Evolutionary conservation across 2,329 filamentous ascomycete genomes (phyloP), one percentile per base, ranked within the genome.

Genomic region (Fusarium oligoseptatum): DNA sequence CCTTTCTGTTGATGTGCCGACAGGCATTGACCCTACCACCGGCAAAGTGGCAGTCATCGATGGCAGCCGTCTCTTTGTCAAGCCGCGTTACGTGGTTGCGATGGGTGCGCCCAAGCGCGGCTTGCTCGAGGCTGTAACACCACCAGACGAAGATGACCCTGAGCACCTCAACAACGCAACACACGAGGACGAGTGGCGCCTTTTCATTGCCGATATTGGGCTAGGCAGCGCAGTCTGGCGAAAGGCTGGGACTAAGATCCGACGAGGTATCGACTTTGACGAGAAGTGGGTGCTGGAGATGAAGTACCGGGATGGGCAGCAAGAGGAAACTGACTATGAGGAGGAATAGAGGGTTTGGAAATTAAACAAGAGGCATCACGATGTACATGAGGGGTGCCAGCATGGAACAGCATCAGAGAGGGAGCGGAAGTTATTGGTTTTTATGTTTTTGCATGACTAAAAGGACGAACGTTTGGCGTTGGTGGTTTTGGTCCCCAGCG

Each of bases 31-130:
- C 73, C 94, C 94, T 3, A 91, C 92, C 0, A 92, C 91, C 43
- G 95, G 95, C 78, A 89, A 89, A 80, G 88, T 90, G 17, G 89
- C 87, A 66, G 85, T 90, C 60, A 89, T 90, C 48, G 95, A 98
- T 79, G 94, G 94, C 4, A 90, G 92, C 62, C 91, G 92, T 43
- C 87, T 98, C 3, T 95, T 95, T 75, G 90, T 98, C 60, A 91
- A 93, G 70, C 92, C 95, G 0, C 93, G 94, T 64, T 95, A 93
- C 71, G 92, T 98, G 27, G 92, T 98, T 4, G 92, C 94, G 34
- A 90, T 98, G 64, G 96, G 94, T 1, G 95, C 94, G 2, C 96
- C 97, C 0, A 95, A 98, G 80, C 92, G 91, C 3, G 97, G 97
- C 0, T 85, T 98, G 2, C 84, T 98, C 8, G 93, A 94, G 77